A percentile compares a stretch with the other conserved stretches of the same genome.
phyloP scores from a whole-genome alignment of 2,329 filamentous ascomycete genomes.

The Xenoacremonium recifei region DNA sequence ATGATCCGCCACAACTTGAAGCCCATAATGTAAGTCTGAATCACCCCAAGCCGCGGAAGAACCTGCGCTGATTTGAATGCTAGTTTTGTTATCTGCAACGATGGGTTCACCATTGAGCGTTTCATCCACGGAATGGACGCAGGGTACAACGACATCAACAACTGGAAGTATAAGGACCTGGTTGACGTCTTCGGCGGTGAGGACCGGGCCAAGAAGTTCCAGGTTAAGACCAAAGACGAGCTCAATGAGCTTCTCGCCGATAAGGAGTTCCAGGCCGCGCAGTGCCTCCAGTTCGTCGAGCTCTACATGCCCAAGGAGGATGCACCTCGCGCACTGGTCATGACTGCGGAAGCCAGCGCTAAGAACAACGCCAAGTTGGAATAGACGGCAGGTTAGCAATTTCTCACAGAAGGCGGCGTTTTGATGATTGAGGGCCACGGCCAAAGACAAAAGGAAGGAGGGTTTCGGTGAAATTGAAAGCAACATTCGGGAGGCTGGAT shows the following conservation, averaged over 20 bases:
- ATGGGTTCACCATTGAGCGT: conserved; percentile 87
- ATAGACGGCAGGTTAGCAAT: conserved; percentile 18
- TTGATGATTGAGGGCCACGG: background rate
- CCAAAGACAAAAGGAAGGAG: background rate
- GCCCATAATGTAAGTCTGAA: conserved; percentile 65
- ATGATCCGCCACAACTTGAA: conserved; percentile 75
- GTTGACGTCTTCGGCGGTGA: conserved; percentile 67
- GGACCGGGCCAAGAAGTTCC: conserved; percentile 59
- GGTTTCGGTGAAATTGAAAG: background rate
- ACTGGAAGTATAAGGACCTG: conserved; percentile 71
- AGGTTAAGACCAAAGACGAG: conserved; percentile 68
- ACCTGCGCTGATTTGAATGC: conserved; percentile 17
- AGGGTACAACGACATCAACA: conserved; percentile 75
- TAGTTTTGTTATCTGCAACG: conserved; percentile 83
- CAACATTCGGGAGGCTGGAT: background rate
- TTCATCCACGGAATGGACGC: conserved; percentile 83
- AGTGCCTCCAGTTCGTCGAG: conserved; percentile 70
- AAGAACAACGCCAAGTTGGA: conserved; percentile 57
- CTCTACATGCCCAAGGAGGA: conserved; percentile 78
- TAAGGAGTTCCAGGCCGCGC: conserved; percentile 58
- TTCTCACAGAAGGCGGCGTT: conserved; percentile 2
- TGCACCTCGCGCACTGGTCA: conserved; percentile 67
- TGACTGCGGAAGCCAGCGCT: conserved; percentile 70
- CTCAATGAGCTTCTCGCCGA: conserved; percentile 65
- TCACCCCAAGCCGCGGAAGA: background rate